Evolutionary conservation across 257 asterid genomes (phyloP), one percentile per base, ranked within the genome.

Genomic region (Solanum phureja): DNA sequence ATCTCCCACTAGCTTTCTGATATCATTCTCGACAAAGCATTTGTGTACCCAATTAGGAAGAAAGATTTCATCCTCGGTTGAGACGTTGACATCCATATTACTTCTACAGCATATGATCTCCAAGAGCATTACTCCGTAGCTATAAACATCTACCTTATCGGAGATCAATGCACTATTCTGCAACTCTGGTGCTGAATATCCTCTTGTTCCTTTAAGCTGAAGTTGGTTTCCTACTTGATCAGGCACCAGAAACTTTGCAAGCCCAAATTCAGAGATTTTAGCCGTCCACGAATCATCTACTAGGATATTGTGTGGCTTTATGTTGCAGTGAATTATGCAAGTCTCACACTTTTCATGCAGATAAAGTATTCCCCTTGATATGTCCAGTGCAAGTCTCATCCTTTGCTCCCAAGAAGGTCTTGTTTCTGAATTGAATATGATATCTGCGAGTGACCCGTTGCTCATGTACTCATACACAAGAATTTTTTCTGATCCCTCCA

Each of bases 291-390:
- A 49, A 27, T 89, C 91, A 68, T 93, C 92, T 92, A 94, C 88
- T 38, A 93, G 92, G 52, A 93, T 92, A 90, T 93, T 94, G 33
- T 93, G 94, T 33, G 95, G 94, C 60, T 93, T 91, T 66, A 93
- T 93, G n/a, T 94, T 95, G 24, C 96, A 93, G 35, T 94, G 98
- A 40, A 93, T 93, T 34, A 92, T 94, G n/a, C 91, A 93, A 2
- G 91, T 89, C 76, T 92, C 92, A 19, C 96, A 93, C 24, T 94
- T 95, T 75, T 94, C 93, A 2, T 94, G 98, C 85, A 94, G 69
- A 85, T 94, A 94, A 42, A 89, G 87, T 44, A 94, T 91, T 9
- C 96, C 95, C 79, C 91, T 88, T 0, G 93, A 93, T 72, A 94
- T 88, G 24, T 92, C 95, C 10, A 68, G 56, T 8, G 94, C 94